phyloP scores from a whole-genome alignment of 2,329 filamentous ascomycete species.

The Fusarium verrucosum region DNA sequence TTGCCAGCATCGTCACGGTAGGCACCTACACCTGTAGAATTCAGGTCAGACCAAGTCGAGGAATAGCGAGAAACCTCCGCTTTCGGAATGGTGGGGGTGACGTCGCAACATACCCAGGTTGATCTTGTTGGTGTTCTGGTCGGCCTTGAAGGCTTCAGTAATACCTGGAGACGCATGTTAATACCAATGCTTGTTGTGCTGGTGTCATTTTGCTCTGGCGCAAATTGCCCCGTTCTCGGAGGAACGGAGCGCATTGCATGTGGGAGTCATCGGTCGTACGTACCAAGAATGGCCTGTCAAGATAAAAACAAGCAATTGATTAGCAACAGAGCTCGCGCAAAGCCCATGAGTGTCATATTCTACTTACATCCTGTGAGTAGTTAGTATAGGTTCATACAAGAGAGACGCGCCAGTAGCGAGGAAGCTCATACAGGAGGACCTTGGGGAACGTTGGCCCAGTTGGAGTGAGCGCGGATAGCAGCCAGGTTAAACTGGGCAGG shows the following conservation, averaged over 20 bases:
- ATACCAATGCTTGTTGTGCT: slow-evolving; percentile 18
- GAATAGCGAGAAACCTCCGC: slow-evolving; percentile 24
- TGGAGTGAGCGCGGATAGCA: slow-evolving; percentile 71
- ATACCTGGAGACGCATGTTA: slow-evolving; percentile 67
- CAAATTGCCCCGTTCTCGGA: slow-evolving; percentile 6
- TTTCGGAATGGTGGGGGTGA: slow-evolving; percentile 12
- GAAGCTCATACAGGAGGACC: slow-evolving; percentile 81
- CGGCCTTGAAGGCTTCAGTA: slow-evolving; percentile 99
- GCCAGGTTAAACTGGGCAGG: slow-evolving; percentile 51
- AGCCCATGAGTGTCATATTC: slow-evolving; percentile 7
- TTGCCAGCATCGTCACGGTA: slow-evolving; percentile 99
- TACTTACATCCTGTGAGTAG: slow-evolving; percentile 52
- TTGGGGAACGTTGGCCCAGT: slow-evolving; percentile 91
- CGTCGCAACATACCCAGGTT: slow-evolving; percentile 76
- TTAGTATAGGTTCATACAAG: slow-evolving; percentile 30
- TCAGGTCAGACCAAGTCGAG: slow-evolving; percentile 34
- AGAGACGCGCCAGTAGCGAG: slow-evolving; percentile 24
- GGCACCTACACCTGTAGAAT: slow-evolving; percentile 80
- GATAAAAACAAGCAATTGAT: slow-evolving; percentile 34
- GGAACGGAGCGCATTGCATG: slow-evolving; percentile 35
- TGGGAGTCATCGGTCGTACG: slow-evolving; percentile 33
- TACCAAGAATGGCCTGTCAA: slow-evolving; percentile 78
- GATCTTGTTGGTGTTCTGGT: slow-evolving; percentile 93
- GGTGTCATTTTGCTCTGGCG: slow-evolving; percentile 23
- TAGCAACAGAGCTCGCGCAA: slow-evolving; percentile 32